phyloP scores from a whole-genome alignment of 345 rosid genomes.

The Hibiscus trionum region DNA sequence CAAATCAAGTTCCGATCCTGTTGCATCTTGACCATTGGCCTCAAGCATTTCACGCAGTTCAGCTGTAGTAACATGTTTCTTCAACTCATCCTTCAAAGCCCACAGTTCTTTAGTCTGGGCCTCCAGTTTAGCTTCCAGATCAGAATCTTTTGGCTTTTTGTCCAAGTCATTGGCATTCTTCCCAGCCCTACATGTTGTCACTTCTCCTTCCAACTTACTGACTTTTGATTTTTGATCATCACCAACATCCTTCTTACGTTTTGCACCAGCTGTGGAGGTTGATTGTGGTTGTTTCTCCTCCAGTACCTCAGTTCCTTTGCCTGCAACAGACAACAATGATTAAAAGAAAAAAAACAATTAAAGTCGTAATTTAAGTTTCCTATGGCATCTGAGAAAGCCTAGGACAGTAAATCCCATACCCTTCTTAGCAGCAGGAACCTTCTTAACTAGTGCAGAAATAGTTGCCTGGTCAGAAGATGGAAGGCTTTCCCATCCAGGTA shows the following conservation, averaged over 20 bases:
- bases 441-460: conserved; percentile 44
- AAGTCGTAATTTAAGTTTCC: conserved; percentile 7
- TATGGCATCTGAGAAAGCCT: background rate
- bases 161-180: conserved; percentile 8
- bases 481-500: conserved; percentile 73
- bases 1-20: conserved; percentile 86
- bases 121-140: conserved; percentile 53
- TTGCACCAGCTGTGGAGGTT: conserved; percentile 41
- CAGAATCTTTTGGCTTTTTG: conserved; percentile 21
- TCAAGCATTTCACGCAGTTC: conserved; percentile 85
- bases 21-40: conserved; percentile 59
- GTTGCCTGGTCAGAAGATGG: conserved; percentile 53
- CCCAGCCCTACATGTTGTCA: conserved; percentile 28
- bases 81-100: conserved; percentile 80
- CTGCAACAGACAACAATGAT: conserved; percentile 20
- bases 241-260: conserved; percentile 47
- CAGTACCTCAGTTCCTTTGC: conserved; percentile 20
- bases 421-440: conserved; percentile 32
- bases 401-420: conserved; percentile 31
- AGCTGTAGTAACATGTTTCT: conserved; percentile 59
- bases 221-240: conserved; percentile 45
- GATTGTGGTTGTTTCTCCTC: conserved; percentile 29
- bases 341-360: conserved; percentile 14
- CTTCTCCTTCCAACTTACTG: conserved; percentile 42
- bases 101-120: conserved; percentile 75